Evolutionary conservation across 805 yeast genomes (phyloP).

Genomic region (Yarrowia sp.): DNA sequence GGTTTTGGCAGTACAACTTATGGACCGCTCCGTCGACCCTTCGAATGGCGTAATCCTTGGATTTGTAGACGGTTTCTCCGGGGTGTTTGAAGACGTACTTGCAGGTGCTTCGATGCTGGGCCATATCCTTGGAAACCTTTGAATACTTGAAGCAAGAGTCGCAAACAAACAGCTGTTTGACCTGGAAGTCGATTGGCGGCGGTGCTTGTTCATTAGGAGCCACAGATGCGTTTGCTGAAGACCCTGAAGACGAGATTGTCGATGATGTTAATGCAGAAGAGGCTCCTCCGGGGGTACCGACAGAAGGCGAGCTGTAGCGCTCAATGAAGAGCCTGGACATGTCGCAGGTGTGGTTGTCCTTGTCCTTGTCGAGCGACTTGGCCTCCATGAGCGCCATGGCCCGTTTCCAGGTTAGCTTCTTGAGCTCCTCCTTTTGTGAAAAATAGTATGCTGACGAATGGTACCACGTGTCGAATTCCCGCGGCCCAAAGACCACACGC

Average conservation of each 20-base stretch:
- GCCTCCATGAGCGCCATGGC: conserved; percentile 42
- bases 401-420: conserved; percentile 18
- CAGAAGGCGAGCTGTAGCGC: background rate
- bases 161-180: conserved; percentile 65
- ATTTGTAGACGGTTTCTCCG: conserved; percentile 70
- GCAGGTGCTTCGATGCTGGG: conserved; percentile 46
- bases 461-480: conserved; percentile 78
- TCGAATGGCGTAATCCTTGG: conserved; percentile 55
- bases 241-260: background rate
- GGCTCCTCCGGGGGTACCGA: background rate
- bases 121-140: conserved; percentile 46
- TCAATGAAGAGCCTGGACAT: conserved; percentile 16
- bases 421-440: conserved; percentile 34
- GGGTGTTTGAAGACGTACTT: conserved; percentile 42
- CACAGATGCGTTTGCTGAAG: conserved; percentile 3
- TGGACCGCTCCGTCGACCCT: conserved; percentile 63
- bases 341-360: conserved; percentile 21
- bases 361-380: conserved; percentile 38
- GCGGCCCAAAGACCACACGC: conserved; percentile 64
- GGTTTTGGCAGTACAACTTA: conserved; percentile 68
- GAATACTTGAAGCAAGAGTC: conserved; percentile 83
- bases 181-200: conserved; percentile 3
- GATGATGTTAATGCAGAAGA: conserved; percentile 5
- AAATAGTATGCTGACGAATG: conserved; percentile 77
- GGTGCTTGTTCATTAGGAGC: background rate